Evolutionary conservation across 176 grass and related monocot genomes (phyloP), one percentile per base, ranked within the genome.

Genomic region (Rhynchospora pubera): DNA sequence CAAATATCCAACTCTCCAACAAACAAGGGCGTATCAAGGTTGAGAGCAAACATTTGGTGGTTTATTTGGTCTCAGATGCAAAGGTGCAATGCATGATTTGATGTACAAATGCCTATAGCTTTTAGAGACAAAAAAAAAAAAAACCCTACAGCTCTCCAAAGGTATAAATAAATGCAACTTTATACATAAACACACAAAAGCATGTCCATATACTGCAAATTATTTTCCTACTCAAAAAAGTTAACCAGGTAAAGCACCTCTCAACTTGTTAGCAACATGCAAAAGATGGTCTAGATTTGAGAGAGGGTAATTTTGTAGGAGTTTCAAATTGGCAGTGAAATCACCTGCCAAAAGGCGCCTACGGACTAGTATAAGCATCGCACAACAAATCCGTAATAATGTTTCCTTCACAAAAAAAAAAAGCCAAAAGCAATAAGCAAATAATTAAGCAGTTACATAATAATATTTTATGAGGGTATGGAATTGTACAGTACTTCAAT

Each of bases 251-350:
- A 75, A 75, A 72, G 39, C 12, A 0, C 89, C 96, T 88, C 96
- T 87, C 79, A 99, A 56, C 79, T 99, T 99, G 82, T 95, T 99
- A 86, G 96, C 90, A 51, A 99, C 87, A 69, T 99, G 96, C 60
- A 95, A 80, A 42, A 93, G 84, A 76, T 95, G 96, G 67, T 88
- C 89, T 11, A 95, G 82, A 83, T 99, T 99, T 68, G 89, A 91
- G 48, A 85, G 79, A 5, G 96, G 92, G 32, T 95, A 99, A 83
- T 87, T 99, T 81, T 99, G 96, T 60, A 99, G 87, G 30, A 98
- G 89, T 87, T 98, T 98, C 76, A 98, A 93, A 85, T 94, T 98
- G n/a, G 95, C 92, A 2, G 92, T 98, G 79, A 98, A 98, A 85
- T 98, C 96, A 0, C 96, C 96, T 47, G 96, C 96, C 74, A 98